Conservation (phyloP, 768 basidiomycete species). For the Panaeolus papilionaceus region DNA sequence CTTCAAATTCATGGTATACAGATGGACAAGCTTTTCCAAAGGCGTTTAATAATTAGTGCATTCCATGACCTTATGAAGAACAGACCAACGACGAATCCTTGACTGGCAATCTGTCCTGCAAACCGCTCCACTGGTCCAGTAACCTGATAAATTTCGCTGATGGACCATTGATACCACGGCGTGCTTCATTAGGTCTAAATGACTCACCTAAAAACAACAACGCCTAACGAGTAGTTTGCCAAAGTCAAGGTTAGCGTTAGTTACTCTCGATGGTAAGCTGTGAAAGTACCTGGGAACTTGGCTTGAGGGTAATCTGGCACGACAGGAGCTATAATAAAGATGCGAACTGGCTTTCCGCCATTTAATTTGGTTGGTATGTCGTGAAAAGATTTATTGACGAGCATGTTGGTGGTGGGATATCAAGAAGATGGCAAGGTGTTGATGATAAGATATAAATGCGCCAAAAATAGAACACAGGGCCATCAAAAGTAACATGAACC, state of each 20-base stretch:
- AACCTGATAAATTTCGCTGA: slow-evolving; percentile 93
- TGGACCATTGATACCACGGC: neutral
- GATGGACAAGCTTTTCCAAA: slow-evolving; percentile 73
- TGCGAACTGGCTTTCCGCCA: slow-evolving; percentile 70
- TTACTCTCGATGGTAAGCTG: neutral
- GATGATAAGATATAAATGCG: slow-evolving; percentile 17
- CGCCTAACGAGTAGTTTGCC: slow-evolving; percentile 50
- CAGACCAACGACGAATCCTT: slow-evolving; percentile 84
- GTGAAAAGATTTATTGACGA: slow-evolving; percentile 79
- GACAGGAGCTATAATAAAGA: slow-evolving; percentile 83
- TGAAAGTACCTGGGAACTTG: slow-evolving; percentile 77
- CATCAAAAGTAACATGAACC: neutral
- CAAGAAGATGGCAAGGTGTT: slow-evolving; percentile 6
- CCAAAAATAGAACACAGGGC: slow-evolving; percentile 6
- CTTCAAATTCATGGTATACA: slow-evolving; percentile 91
- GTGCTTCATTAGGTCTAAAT: neutral
- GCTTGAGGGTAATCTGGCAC: slow-evolving; percentile 87
- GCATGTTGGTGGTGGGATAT: slow-evolving; percentile 55
- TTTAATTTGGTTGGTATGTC: slow-evolving; percentile 79
- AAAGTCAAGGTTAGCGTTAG: neutral
- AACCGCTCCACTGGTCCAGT: slow-evolving; percentile 97
- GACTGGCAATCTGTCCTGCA: slow-evolving; percentile 86
- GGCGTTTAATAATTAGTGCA: neutral
- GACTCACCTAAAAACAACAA: slow-evolving; percentile 79
- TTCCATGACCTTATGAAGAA: slow-evolving; percentile 13